Conservation (phyloP, 176 grass and related monocot species). For the Themeda triandra region DNA sequence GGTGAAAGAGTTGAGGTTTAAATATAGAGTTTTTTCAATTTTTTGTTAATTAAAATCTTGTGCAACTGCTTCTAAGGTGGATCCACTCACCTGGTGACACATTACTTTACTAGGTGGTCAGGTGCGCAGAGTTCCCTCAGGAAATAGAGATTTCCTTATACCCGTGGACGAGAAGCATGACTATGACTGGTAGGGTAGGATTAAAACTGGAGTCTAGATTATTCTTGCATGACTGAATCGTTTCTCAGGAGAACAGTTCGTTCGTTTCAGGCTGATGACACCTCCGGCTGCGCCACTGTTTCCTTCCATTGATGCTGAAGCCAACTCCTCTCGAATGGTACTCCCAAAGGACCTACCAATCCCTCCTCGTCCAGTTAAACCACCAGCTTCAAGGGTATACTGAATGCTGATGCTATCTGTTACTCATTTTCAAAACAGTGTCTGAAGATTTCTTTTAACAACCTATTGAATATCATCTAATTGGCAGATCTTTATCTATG, state of each 20-base stretch:
- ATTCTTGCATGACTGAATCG: background rate
- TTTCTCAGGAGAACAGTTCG: background rate
- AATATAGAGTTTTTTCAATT: background rate
- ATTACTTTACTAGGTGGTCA: constrained; percentile 9
- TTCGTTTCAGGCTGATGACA: constrained; percentile 49
- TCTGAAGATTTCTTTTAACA: background rate
- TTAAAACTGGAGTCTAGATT: background rate
- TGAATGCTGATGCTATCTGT: background rate
- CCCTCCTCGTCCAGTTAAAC: constrained; percentile 20
- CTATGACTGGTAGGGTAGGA: constrained; percentile 49
- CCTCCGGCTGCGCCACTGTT: constrained; percentile 50
- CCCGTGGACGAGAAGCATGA: constrained; percentile 48
- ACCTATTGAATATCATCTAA: background rate
- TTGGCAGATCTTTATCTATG: background rate
- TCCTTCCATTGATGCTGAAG: constrained; percentile 51
- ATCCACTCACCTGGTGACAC: background rate
- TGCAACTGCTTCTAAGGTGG: background rate
- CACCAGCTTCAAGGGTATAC: constrained; percentile 38
- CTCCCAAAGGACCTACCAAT: constrained; percentile 30
- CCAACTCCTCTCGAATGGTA: constrained; percentile 3
- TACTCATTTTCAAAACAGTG: background rate
- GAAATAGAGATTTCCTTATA: constrained; percentile 39
- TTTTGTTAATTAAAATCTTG: background rate
- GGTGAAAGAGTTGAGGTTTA: background rate
- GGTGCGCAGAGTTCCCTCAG: constrained; percentile 15